Evolutionary conservation across 1,139 yeast genomes (phyloP), one percentile per base, ranked within the genome.

Genomic region (Kurtzmaniella natalensis): DNA sequence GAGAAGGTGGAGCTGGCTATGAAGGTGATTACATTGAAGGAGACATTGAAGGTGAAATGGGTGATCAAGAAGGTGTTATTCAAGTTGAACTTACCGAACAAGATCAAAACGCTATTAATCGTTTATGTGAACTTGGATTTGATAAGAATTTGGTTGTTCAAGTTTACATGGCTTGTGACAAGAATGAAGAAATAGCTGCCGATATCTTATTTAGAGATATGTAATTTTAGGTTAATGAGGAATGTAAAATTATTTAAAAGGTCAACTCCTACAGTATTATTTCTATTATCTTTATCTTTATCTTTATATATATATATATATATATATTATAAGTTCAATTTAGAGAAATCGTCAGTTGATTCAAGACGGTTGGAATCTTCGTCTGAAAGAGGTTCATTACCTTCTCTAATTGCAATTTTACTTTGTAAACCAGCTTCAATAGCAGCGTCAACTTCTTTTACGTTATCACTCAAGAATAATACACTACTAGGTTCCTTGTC

Each of bases 151-250:
- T 84, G 42, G 98, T 85, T 33, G 78, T 89, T 41, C 96, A 89
- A 64, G 95, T 94, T 24, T 94, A 87, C 64, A 81, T 94, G 73
- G 98, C 97, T 30, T 92, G 98, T 60, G 98, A 94, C 54, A 92
- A 89, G 67, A 88, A 92, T 61, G 98, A 92, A 64, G 96, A 92
- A 66, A 76, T 87, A 50, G 88, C 98, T 30, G 98, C 97, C 26
- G 94, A 92, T 62, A 78, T 87, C 53, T 70, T 92, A 50, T 85
- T 83, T 55, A 73, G 79, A 50, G 73, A 67, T 57, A 59, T 60
- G 61, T 65, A 55, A 43, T 25, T 18, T 23, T 36, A 32, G 27
- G 7, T 41, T 37, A 9, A 43, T 20, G 16, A 19, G 30, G 38
- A 20, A 35, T 8, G 53, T 53, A 27, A 10, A 23, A 16, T 14